Evolutionary conservation across 108 stramenopile species (phyloP).

Genomic region (Skeletonema grethae): DNA sequence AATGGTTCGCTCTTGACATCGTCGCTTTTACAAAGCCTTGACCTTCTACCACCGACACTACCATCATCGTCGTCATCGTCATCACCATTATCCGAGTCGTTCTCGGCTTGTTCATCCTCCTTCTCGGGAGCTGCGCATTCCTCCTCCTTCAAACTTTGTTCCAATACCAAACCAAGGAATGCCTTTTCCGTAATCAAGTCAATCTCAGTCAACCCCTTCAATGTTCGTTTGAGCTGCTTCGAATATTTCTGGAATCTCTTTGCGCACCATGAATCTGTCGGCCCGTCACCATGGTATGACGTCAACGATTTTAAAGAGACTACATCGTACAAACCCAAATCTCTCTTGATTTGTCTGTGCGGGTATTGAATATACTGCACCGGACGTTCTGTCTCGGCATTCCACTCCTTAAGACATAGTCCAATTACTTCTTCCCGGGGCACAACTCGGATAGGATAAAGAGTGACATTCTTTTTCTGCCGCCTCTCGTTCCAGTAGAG

Average conservation of each 20-base stretch:
- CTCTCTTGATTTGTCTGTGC: slow-evolving; percentile 7
- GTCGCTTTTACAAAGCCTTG: neutral
- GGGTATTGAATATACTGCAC: slow-evolving; percentile 22
- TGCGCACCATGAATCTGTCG: slow-evolving; percentile 9
- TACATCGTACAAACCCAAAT: neutral
- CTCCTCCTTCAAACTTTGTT: slow-evolving; percentile 13
- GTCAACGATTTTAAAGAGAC: slow-evolving; percentile 3
- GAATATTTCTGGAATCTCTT: slow-evolving; percentile 14
- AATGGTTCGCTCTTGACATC: neutral
- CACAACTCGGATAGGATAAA: slow-evolving; percentile 19
- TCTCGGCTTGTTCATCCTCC: neutral
- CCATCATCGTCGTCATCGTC: neutral
- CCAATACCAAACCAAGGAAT: slow-evolving; percentile 6
- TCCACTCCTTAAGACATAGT: slow-evolving; percentile 4
- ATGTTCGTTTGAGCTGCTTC: slow-evolving; percentile 21
- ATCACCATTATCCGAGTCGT: neutral
- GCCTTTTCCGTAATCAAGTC: slow-evolving; percentile 17
- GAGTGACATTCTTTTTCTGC: slow-evolving; percentile 1
- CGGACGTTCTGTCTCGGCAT: slow-evolving; percentile 12
- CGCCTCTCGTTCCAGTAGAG: slow-evolving; percentile 10
- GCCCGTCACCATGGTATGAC: slow-evolving; percentile 8
- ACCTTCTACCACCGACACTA: neutral
- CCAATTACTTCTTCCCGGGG: slow-evolving; percentile 12
- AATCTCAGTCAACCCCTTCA: slow-evolving; percentile 6
- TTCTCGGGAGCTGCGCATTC: neutral